Evolutionary conservation across 768 basidiomycete species (phyloP).

Genomic region (Pulveroboletus sp.): DNA sequence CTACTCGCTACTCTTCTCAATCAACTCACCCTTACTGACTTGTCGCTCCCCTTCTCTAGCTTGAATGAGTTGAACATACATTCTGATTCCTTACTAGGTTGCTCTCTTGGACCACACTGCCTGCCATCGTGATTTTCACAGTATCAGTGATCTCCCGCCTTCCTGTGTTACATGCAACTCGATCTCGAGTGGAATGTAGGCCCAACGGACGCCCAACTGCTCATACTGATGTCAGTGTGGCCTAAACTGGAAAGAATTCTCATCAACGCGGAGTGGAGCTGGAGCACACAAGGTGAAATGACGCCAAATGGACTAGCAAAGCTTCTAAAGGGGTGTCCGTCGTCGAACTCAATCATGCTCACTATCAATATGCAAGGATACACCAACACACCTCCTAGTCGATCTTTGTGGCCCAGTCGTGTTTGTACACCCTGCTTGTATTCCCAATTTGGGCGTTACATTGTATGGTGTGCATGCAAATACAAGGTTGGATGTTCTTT

Average conservation of each 20-base stretch:
- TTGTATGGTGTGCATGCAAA: slow-evolving; percentile 15
- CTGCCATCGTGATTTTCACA: background rate
- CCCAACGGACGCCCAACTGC: background rate
- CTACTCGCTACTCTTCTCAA: background rate
- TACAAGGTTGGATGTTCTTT: slow-evolving; percentile 8
- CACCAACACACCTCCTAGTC: background rate
- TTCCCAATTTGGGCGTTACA: slow-evolving; percentile 28
- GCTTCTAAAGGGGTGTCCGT: background rate
- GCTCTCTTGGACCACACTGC: background rate
- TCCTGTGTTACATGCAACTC: background rate
- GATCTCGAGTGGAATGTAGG: background rate
- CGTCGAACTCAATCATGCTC: background rate
- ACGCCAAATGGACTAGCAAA: slow-evolving; percentile 6
- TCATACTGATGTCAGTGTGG: slow-evolving; percentile 6
- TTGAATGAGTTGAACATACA: background rate
- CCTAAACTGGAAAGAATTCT: slow-evolving; percentile 1
- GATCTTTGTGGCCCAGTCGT: no score
- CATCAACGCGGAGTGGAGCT: slow-evolving; percentile 9
- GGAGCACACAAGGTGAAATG: slow-evolving; percentile 1
- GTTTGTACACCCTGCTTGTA: slow-evolving; percentile 16
- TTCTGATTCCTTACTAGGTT: background rate
- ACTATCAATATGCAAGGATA: slow-evolving; percentile 7
- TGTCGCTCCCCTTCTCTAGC: background rate
- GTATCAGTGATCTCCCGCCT: background rate
- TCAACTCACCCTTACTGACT: background rate